Evolutionary conservation across 2,329 filamentous ascomycete genomes (phyloP), one percentile per base, ranked within the genome.

Genomic region (Aspergillus pseudoglaucus): DNA sequence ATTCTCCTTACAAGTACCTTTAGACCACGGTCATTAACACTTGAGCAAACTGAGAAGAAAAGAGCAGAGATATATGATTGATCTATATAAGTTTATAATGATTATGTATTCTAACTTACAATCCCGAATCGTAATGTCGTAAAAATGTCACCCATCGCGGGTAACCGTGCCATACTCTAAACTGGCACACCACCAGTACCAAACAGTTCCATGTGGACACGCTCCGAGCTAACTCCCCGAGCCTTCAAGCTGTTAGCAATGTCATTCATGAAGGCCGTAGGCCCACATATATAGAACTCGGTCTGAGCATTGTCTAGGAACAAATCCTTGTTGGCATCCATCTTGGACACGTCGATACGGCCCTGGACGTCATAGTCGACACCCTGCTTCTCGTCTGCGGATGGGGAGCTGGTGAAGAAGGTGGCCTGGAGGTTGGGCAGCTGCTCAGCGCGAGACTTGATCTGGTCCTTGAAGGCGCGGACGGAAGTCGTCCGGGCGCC

Each of bases 211-310:
- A 87, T 74, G 58, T 82, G 78, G 47, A 87, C 75, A 54, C 80
- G 77, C 25, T 75, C 74, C n/a, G 67, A 65, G 1, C 71, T 65
- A 1, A 89, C 83, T 0, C 83, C 84, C 47, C 72, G 66, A 2
- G 59, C 68, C 55, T 75, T 67, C 48, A 90, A 69, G 55, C 71
- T 75, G 6, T 67, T 65, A 53, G 79, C 71, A 18, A 79, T 70
- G 33, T 80, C 77, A 8, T 75, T 58, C 87, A 90, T 90, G 72
- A 89, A 90, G 6, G 64, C 61, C 50, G 76, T 74, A 0, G 87
- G 86, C 0, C 87, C 87, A 59, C 87, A 90, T 46, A 88, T 69
- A 57, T 80, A 90, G 64, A 89, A 90, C 59, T 82, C 73, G 0
- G 87, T 75, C 39, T 67, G 67, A 1, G 65, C 44, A 55, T 84